Percentiles rank a stretch among this genome's conserved stretches.
Conservation (phyloP, 2,329 filamentous ascomycete species). For the Juglanconis juglandina region DNA sequence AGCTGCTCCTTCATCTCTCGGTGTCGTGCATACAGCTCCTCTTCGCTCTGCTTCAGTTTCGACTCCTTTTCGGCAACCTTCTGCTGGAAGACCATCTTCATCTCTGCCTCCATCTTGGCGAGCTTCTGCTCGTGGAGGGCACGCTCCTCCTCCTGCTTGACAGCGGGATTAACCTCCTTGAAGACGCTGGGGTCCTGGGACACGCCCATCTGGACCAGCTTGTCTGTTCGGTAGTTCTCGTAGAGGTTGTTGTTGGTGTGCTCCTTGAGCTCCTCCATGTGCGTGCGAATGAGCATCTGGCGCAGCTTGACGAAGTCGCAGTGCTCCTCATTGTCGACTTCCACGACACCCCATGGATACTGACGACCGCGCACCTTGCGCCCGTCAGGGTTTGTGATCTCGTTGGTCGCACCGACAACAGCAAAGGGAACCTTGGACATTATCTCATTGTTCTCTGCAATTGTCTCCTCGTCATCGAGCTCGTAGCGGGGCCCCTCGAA, state of each 20-base stretch:
- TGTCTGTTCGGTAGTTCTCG: slow-evolving; percentile 99
- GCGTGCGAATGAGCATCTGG: slow-evolving; percentile 99
- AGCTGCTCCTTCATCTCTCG: slow-evolving; percentile 99
- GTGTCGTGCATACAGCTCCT: slow-evolving; percentile 96
- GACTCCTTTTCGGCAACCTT: slow-evolving; percentile 99
- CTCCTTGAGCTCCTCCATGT: slow-evolving; percentile 99
- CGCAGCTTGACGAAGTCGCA: slow-evolving; percentile 99
- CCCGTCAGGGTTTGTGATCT: slow-evolving; percentile 86
- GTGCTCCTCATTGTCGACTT: slow-evolving; percentile 99
- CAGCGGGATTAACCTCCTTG: slow-evolving; percentile 99
- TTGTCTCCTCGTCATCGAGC: slow-evolving; percentile 98
- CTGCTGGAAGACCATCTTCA: slow-evolving; percentile 99
- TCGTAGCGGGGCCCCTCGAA: slow-evolving; percentile 98
- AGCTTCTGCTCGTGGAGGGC: slow-evolving; percentile 98
- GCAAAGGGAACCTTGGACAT: slow-evolving; percentile 99
- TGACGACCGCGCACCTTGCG: slow-evolving; percentile 93
- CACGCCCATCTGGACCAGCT: slow-evolving; percentile 97
- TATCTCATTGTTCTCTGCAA: slow-evolving; percentile 99
- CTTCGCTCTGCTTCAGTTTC: slow-evolving; percentile 98
- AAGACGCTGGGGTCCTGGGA: slow-evolving; percentile 98
- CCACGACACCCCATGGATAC: slow-evolving; percentile 97
- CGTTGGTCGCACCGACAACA: slow-evolving; percentile 92
- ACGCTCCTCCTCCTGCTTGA: slow-evolving; percentile 99
- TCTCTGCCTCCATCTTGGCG: slow-evolving; percentile 99
- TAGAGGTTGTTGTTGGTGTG: slow-evolving; percentile 99